Evolutionary conservation across 108 stramenopile species (phyloP).

Genomic region (Seminavis robusta): DNA sequence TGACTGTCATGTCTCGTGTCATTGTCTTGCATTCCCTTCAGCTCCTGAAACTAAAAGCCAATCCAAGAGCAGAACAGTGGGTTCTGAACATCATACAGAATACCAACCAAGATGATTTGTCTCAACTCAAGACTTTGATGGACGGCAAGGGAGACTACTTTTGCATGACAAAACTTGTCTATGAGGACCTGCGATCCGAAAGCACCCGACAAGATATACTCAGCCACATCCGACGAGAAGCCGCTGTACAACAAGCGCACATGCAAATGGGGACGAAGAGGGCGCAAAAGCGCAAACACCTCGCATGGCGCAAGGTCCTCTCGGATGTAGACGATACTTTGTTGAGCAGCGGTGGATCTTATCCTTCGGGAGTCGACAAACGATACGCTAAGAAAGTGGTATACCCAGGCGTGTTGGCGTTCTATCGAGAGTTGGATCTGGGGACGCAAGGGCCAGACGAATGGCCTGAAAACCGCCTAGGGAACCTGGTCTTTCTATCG

Average conservation of each 20-base stretch:
- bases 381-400: conserved; percentile 82
- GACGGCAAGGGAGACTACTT: conserved; percentile 91
- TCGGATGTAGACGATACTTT: conserved; percentile 99
- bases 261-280: conserved; percentile 66
- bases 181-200: conserved; percentile 88
- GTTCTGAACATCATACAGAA: conserved; percentile 90
- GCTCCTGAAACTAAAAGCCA: conserved; percentile 80
- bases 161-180: conserved; percentile 94
- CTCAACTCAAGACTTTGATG: conserved; percentile 91
- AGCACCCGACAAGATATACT: conserved; percentile 89
- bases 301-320: conserved; percentile 94
- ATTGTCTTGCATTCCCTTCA: conserved; percentile 78
- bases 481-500: conserved; percentile 96
- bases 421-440: conserved; percentile 95
- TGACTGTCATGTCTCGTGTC: conserved; percentile 74
- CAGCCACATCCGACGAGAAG: conserved; percentile 89
- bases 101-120: conserved; percentile 91
- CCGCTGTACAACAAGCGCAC: conserved; percentile 85
- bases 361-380: conserved; percentile 93
- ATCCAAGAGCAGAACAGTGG: conserved; percentile 85
- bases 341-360: conserved; percentile 88
- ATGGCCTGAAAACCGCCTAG: conserved; percentile 77
- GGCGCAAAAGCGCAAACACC: conserved; percentile 31
- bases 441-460: conserved; percentile 88
- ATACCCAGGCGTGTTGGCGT: conserved; percentile 96